Conservation (phyloP, 1,284 basidiomycete genomes). For the Ustilago esculenta region DNA sequence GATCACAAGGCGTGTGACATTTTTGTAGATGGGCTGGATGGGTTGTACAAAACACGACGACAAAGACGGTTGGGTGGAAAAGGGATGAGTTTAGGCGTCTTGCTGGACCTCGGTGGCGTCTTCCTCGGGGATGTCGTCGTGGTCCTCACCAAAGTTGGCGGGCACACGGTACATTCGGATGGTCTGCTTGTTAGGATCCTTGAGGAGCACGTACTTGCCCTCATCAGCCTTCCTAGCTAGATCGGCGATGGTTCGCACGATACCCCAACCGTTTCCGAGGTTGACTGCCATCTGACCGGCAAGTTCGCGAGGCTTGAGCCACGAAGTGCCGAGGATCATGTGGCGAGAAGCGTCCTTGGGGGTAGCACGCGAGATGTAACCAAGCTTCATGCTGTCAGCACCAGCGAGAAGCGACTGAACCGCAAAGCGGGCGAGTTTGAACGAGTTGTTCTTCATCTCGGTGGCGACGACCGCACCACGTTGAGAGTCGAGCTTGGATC, state of each 20-base stretch:
- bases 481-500: conserved; percentile 92
- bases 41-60: no score
- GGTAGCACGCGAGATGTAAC: conserved; percentile 91
- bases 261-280: conserved; percentile 96
- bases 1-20: conserved; percentile 8
- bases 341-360: conserved; percentile 94
- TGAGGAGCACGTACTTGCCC: conserved; percentile 65
- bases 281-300: conserved; percentile 95
- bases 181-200: conserved; percentile 73
- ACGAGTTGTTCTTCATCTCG: conserved; percentile 99
- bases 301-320: conserved; percentile 92
- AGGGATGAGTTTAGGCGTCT: conserved; percentile 19
- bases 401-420: conserved; percentile 95
- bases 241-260: conserved; percentile 73
- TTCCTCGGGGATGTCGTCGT: conserved; percentile 71
- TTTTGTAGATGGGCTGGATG: conserved; percentile 3
- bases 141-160: conserved; percentile 76
- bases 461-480: conserved; percentile 97
- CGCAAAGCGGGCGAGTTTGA: conserved; percentile 97
- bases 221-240: conserved; percentile 55
- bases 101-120: conserved; percentile 68
- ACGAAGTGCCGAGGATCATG: conserved; percentile 92
- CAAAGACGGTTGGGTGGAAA: no score
- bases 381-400: conserved; percentile 96
- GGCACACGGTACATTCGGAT: conserved; percentile 94